Evolutionary conservation across 768 basidiomycete genomes (phyloP).

Genomic region (Lactarius sp.): DNA sequence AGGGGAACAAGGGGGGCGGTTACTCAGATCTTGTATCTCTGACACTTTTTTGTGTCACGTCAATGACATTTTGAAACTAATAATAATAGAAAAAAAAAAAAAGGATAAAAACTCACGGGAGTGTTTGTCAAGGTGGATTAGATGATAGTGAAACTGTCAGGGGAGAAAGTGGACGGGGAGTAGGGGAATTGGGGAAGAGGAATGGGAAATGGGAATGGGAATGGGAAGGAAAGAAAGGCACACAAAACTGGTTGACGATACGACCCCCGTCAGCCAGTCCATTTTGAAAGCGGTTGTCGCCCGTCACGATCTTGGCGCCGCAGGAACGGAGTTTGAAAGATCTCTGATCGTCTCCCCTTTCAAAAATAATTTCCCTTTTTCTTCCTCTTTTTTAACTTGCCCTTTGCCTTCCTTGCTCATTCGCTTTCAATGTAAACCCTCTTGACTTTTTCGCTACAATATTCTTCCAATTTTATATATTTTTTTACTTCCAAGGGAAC

Average conservation of each 20-base stretch:
- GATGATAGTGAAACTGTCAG: background rate
- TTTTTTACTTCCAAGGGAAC: background rate
- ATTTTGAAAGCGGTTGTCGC: conserved; percentile 26
- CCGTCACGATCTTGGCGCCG: conserved; percentile 27
- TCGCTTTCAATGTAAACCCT: background rate
- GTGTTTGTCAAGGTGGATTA: background rate
- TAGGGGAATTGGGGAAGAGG: conserved; percentile 36
- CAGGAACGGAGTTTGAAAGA: conserved; percentile 27
- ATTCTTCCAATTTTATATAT: background rate
- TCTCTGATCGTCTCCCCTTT: conserved; percentile 21
- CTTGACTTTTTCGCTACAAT: background rate
- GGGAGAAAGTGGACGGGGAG: conserved; percentile 19
- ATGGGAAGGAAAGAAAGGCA: conserved; percentile 14
- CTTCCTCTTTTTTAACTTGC: background rate
- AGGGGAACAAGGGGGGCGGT: conserved; percentile 35
- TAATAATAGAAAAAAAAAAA: no score
- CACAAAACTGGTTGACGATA: conserved; percentile 13
- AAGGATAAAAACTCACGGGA: no score
- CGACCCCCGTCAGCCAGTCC: conserved; percentile 10
- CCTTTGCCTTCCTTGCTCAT: background rate
- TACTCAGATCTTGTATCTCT: conserved; percentile 7
- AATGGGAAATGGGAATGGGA: conserved; percentile 24
- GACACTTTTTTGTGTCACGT: background rate
- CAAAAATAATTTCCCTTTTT: conserved; percentile 2
- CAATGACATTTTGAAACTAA: no score